These are phyloP conservation scores for Beauveria caledonica DNA, from an alignment of 2,329 filamentous ascomycete genomes.

Conservation along the genomic window DNA sequence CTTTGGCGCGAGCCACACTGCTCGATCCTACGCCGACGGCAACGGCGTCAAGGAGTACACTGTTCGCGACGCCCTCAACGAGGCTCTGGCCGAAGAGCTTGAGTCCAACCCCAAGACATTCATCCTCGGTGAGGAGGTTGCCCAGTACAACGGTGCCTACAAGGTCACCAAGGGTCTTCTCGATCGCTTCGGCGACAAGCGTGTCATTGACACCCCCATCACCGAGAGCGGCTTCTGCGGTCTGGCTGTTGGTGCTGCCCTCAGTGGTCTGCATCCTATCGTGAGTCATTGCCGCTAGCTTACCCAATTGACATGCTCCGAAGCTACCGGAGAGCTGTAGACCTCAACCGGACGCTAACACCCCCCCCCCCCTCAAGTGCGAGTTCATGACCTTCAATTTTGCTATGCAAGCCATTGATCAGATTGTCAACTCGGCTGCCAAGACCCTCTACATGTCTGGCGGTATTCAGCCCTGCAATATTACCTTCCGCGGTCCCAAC, in stretches of 20 bases:
- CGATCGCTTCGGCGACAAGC: conserved; percentile 94
- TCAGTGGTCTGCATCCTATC: conserved; percentile 88
- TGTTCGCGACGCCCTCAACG: conserved; percentile 93
- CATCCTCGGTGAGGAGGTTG: conserved; percentile 93
- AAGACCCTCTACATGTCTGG: conserved; percentile 99
- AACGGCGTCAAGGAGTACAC: conserved; percentile 81
- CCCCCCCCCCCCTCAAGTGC: conserved; percentile 46
- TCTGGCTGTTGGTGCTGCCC: conserved; percentile 87
- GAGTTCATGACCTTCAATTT: conserved; percentile 99
- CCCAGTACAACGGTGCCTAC: conserved; percentile 99
- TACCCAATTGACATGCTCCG: neutral
- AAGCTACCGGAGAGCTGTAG: neutral
- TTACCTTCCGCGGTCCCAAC: conserved; percentile 98
- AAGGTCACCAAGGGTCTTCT: conserved; percentile 98
- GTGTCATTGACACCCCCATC: conserved; percentile 97
- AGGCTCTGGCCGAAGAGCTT: conserved; percentile 95
- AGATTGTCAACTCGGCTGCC: conserved; percentile 97
- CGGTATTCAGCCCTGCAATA: conserved; percentile 98
- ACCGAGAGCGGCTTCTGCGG: conserved; percentile 94
- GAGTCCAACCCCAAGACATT: conserved; percentile 93
- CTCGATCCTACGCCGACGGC: conserved; percentile 44
- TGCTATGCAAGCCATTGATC: conserved; percentile 99
- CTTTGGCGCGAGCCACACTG: conserved; percentile 28
- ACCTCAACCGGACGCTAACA: neutral
- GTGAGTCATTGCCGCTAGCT: conserved; percentile 47